Conservation (phyloP, 441 rosid species). For the Eruca vesicaria region DNA sequence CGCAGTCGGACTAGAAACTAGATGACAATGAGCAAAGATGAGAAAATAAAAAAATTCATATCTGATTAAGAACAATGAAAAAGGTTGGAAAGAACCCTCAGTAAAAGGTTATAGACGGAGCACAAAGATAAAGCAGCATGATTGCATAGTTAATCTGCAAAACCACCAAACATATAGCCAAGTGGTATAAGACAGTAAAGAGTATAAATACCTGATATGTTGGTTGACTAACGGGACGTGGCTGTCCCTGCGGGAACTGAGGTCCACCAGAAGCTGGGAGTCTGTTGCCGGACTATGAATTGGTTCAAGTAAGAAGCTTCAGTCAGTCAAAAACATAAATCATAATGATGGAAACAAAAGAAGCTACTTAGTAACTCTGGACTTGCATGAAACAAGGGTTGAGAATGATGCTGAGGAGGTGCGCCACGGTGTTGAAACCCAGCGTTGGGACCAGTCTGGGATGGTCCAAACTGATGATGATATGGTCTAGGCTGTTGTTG, state of each 20-base stretch:
- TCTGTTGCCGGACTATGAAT: constrained; percentile 46
- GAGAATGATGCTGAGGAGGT: constrained; percentile 78
- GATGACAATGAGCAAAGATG: background rate
- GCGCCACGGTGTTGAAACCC: constrained; percentile 71
- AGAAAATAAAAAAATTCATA: background rate
- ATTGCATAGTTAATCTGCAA: constrained; percentile 1
- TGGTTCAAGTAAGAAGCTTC: constrained; percentile 23
- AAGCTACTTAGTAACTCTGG: constrained; percentile 16
- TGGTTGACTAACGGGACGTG: constrained; percentile 54
- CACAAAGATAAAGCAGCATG: constrained; percentile 2
- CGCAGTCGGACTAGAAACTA: background rate
- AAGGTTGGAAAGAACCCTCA: constrained; percentile 1
- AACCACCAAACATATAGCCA: background rate
- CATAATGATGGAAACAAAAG: background rate
- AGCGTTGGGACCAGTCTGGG: constrained; percentile 56
- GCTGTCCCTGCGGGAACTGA: constrained; percentile 65
- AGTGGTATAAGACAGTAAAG: constrained; percentile 6
- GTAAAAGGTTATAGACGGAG: background rate
- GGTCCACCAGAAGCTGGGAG: background rate
- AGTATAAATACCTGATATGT: constrained; percentile 58
- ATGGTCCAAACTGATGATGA: constrained; percentile 70
- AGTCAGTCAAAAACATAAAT: constrained; percentile 15
- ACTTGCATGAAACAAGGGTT: constrained; percentile 78
- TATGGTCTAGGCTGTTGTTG: constrained; percentile 64
- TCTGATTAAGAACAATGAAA: background rate